Conservation (phyloP, 1,284 basidiomycete species). For the Hymenochaete sp. region DNA sequence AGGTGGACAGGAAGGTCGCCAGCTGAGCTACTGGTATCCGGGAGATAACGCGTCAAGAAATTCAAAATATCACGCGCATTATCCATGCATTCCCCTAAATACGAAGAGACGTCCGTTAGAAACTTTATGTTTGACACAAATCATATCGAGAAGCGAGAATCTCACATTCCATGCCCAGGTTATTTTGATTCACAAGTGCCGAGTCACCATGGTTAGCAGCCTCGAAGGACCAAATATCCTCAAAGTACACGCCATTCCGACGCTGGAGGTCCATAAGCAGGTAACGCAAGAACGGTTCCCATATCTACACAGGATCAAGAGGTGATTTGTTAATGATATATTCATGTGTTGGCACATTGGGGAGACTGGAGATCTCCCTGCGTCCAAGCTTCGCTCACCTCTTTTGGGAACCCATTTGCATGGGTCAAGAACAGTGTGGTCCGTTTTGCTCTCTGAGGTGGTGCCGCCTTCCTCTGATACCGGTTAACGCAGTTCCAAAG, state of each 20-base stretch:
- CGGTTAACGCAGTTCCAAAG: constrained; percentile 29
- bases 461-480: constrained; percentile 23
- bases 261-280: too few species aligned
- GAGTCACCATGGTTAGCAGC: constrained; percentile 48
- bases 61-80: constrained; percentile 43
- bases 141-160: too few species aligned
- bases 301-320: too few species aligned
- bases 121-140: not conserved
- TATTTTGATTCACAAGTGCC: constrained; percentile 38
- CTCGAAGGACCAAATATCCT: constrained; percentile 53
- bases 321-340: not conserved
- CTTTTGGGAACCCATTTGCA: constrained; percentile 30
- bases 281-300: constrained; percentile 26
- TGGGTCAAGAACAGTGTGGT: constrained; percentile 29
- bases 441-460: constrained; percentile 6
- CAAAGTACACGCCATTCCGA: constrained; percentile 26
- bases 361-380: not conserved
- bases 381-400: constrained; percentile 23
- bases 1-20: constrained; percentile 15
- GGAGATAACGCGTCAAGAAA: constrained; percentile 38
- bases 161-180: constrained; percentile 38
- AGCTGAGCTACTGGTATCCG: constrained; percentile 10
- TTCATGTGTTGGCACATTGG: not conserved
- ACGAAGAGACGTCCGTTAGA: not conserved
- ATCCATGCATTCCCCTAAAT: constrained; percentile 46